Percentiles rank a stretch among this genome's conserved stretches.
These are phyloP conservation scores for Aspergillus sp. DNA, from an alignment of 2,329 filamentous ascomycete genomes.

Conservation along the genomic window DNA sequence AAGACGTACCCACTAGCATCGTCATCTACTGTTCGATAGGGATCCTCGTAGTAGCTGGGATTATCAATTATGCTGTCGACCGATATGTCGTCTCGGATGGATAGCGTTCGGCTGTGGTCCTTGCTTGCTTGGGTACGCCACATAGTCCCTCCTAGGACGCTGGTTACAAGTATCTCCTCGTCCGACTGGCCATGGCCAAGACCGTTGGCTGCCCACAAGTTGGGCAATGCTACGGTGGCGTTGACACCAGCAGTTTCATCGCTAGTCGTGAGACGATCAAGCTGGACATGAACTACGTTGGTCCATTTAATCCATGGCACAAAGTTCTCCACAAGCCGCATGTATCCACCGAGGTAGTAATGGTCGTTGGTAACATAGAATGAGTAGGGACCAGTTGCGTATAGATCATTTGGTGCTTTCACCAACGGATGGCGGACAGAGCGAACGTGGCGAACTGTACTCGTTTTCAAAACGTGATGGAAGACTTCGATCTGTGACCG, in stretches of 20 bases:
- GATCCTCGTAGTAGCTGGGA: slow-evolving; percentile 58
- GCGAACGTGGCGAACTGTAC: slow-evolving; percentile 49
- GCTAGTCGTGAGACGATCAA: slow-evolving; percentile 26
- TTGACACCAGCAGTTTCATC: slow-evolving; percentile 39
- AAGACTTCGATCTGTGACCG: slow-evolving; percentile 61
- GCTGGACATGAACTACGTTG: slow-evolving; percentile 48
- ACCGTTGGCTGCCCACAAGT: slow-evolving; percentile 58
- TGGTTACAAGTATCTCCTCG: slow-evolving; percentile 35
- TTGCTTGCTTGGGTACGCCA: slow-evolving; percentile 35
- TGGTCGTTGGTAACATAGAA: slow-evolving; percentile 65
- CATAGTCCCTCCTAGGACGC: slow-evolving; percentile 49
- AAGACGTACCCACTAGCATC: slow-evolving; percentile 58
- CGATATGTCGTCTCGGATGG: slow-evolving; percentile 44
- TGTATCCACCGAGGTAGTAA: slow-evolving; percentile 49
- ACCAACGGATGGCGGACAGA: slow-evolving; percentile 56
- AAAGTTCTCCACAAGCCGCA: slow-evolving; percentile 51
- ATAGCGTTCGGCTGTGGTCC: slow-evolving; percentile 34
- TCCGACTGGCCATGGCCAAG: slow-evolving; percentile 50
- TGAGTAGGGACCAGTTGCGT: slow-evolving; percentile 47
- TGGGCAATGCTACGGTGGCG: slow-evolving; percentile 45
- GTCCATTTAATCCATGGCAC: slow-evolving; percentile 50
- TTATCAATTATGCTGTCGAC: slow-evolving; percentile 56
- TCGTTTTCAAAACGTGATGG: slow-evolving; percentile 50
- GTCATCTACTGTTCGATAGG: slow-evolving; percentile 42
- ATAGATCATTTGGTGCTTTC: slow-evolving; percentile 60